phyloP scores from a whole-genome alignment of 345 rosid genomes.

The Bruguiera parviflora region DNA sequence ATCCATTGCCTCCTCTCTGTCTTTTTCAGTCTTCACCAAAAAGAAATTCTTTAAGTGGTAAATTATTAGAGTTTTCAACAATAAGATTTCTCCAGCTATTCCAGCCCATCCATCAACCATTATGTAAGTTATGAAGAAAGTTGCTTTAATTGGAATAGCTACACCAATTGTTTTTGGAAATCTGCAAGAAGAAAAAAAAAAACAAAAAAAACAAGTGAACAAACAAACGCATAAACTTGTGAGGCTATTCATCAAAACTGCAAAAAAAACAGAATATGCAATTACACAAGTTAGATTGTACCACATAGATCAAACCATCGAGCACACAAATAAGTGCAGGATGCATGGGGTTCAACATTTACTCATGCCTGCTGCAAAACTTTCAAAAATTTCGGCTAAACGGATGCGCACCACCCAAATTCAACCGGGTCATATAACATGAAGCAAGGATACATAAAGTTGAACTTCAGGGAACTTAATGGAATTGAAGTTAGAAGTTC shows the following conservation, averaged over 20 bases:
- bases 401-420: too few species aligned
- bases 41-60: constrained; percentile 82
- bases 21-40: constrained; percentile 94
- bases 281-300: background rate
- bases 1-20: constrained; percentile 90
- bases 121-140: constrained; percentile 91
- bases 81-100: constrained; percentile 79
- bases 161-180: constrained; percentile 78
- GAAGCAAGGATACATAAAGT: background rate
- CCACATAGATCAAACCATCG: background rate
- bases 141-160: constrained; percentile 88
- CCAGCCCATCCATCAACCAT: constrained; percentile 99
- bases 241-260: background rate
- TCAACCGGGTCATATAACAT: background rate
- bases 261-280: background rate
- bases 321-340: too few species aligned
- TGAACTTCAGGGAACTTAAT: background rate
- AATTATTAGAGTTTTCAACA: constrained; percentile 74
- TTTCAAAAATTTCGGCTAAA: too few species aligned
- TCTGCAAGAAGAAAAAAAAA: constrained; percentile 34
- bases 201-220: background rate
- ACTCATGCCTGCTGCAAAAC: too few species aligned
- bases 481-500: too few species aligned
- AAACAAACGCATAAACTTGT: background rate
- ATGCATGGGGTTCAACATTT: too few species aligned